These are phyloP conservation scores for Fusarium acutatum DNA, from an alignment of 2,329 filamentous ascomycete species.

Conservation along the genomic window DNA sequence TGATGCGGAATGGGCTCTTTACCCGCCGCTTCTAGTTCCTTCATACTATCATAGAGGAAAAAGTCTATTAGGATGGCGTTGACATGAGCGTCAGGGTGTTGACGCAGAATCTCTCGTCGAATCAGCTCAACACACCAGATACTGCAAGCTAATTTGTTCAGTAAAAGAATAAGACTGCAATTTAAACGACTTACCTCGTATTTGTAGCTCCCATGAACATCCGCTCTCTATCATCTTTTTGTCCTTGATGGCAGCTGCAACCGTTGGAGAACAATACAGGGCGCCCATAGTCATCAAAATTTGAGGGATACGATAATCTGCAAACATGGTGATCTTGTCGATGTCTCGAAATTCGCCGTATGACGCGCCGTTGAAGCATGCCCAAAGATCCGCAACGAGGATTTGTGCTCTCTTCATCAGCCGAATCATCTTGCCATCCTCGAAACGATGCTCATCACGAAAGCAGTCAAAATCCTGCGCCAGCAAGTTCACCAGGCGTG, in stretches of 20 bases:
- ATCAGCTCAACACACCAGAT: slow-evolving; percentile 97
- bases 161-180: background rate
- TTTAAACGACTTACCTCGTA: slow-evolving; percentile 68
- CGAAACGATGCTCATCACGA: slow-evolving; percentile 79
- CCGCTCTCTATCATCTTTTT: slow-evolving; percentile 75
- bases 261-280: slow-evolving; percentile 81
- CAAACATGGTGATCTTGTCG: slow-evolving; percentile 97
- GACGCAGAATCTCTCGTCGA: slow-evolving; percentile 76
- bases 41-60: slow-evolving; percentile 94
- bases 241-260: slow-evolving; percentile 75
- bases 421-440: slow-evolving; percentile 76
- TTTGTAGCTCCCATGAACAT: slow-evolving; percentile 82
- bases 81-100: slow-evolving; percentile 74
- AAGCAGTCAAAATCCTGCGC: slow-evolving; percentile 87
- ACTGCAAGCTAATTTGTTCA: slow-evolving; percentile 71
- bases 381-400: slow-evolving; percentile 95
- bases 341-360: slow-evolving; percentile 90
- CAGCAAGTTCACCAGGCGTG: slow-evolving; percentile 84
- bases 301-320: slow-evolving; percentile 96
- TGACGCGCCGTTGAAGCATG: slow-evolving; percentile 83
- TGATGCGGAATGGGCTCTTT: slow-evolving; percentile 76
- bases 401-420: slow-evolving; percentile 97
- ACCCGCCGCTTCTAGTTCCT: slow-evolving; percentile 75
- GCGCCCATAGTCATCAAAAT: slow-evolving; percentile 86
- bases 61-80: slow-evolving; percentile 98